Conservation (phyloP, 495 filamentous ascomycete genomes). For the Collariella sp. region DNA sequence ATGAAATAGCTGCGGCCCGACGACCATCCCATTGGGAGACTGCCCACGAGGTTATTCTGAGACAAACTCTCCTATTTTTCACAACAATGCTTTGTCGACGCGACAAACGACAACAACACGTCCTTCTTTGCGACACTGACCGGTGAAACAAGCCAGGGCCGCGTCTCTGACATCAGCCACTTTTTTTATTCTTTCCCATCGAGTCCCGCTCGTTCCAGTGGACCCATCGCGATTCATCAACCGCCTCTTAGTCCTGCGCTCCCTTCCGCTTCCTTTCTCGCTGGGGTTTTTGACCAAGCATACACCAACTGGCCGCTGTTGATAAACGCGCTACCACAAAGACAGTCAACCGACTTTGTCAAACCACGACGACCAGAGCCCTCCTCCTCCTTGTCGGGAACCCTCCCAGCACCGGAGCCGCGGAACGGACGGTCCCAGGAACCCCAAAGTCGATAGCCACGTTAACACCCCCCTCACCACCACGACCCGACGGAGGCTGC, state of each 20-base stretch:
- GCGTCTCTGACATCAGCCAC: background rate
- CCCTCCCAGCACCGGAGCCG: too few relatives aligned
- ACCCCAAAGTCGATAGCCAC: too few relatives aligned
- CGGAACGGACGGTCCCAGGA: too few relatives aligned
- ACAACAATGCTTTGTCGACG: background rate
- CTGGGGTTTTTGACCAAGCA: background rate
- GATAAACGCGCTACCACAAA: background rate
- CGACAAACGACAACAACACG: background rate
- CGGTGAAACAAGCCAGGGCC: background rate
- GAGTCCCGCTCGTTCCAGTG: background rate
- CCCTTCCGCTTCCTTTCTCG: background rate
- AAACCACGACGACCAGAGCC: background rate
- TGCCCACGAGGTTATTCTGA: background rate
- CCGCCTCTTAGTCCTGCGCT: background rate
- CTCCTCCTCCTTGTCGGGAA: background rate
- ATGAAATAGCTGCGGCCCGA: conserved; percentile 4
- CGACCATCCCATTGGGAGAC: background rate
- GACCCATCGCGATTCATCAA: background rate
- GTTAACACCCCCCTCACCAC: background rate
- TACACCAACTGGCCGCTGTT: background rate
- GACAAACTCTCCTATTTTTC: background rate
- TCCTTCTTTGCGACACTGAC: background rate
- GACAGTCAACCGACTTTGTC: background rate
- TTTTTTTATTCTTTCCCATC: background rate
- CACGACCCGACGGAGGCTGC: background rate